Percentiles rank a stretch among this genome's conserved stretches.
phyloP scores from a whole-genome alignment of 129 eudicot species.

The Logfia minima region DNA sequence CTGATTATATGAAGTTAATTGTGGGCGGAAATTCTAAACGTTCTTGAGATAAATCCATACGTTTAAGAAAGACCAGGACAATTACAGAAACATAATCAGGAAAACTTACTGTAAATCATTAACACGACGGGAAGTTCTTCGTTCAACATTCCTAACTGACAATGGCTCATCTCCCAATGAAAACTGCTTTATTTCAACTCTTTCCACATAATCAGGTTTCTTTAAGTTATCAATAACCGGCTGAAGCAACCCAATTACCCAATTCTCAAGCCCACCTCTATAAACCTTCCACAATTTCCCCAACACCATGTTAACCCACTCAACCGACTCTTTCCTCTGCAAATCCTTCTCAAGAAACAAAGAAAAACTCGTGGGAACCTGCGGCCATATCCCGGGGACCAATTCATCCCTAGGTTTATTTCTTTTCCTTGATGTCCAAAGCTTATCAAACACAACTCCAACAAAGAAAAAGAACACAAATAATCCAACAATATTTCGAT shows the following conservation, averaged over 20 bases:
- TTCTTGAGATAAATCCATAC: not conserved
- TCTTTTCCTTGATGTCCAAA: constrained; percentile 71
- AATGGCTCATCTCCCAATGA: constrained; percentile 90
- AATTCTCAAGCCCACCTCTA: constrained; percentile 87
- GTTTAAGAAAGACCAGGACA: not conserved
- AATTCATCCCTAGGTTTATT: constrained; percentile 42
- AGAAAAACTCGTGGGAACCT: constrained; percentile 67
- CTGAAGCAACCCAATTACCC: constrained; percentile 83
- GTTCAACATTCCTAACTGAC: constrained; percentile 88
- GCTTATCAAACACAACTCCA: constrained; percentile 84
- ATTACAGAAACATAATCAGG: not conserved
- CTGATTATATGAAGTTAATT: not conserved
- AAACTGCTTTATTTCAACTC: constrained; percentile 96
- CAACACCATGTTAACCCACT: constrained; percentile 98
- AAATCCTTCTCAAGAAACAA: constrained; percentile 87
- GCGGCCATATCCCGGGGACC: constrained; percentile 54
- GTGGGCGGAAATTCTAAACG: not conserved
- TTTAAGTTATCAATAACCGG: constrained; percentile 85
- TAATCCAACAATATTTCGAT: constrained; percentile 65
- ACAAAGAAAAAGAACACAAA: constrained; percentile 92
- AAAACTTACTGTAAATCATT: constrained; percentile 91
- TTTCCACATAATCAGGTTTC: constrained; percentile 90
- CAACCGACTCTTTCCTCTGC: constrained; percentile 98
- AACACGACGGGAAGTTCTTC: constrained; percentile 84
- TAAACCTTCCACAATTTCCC: constrained; percentile 98